phyloP scores from a whole-genome alignment of 176 grass and related monocot species.

The Dactylis glomerata region DNA sequence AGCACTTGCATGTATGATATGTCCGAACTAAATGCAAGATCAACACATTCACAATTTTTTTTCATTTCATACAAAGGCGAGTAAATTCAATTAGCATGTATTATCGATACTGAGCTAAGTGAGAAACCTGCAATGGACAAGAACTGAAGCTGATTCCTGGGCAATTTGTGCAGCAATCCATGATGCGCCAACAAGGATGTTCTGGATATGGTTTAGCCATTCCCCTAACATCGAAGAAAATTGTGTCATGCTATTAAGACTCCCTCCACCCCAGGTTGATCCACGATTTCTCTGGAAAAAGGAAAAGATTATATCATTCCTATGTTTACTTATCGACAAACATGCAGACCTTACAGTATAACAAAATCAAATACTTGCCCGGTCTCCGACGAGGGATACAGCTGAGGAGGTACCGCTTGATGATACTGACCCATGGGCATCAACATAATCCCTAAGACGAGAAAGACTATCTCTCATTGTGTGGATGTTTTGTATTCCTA shows the following conservation, averaged over 20 bases:
- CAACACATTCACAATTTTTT: not conserved
- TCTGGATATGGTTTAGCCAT: slow-evolving; percentile 97
- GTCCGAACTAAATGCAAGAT: slow-evolving; percentile 5
- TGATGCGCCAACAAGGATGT: slow-evolving; percentile 84
- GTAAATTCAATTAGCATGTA: slow-evolving; percentile 6
- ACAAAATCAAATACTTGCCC: slow-evolving; percentile 27
- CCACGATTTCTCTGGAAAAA: slow-evolving; percentile 78
- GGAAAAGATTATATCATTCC: not conserved
- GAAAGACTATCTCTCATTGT: slow-evolving; percentile 96
- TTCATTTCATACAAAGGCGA: not conserved
- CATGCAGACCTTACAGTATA: slow-evolving; percentile 4
- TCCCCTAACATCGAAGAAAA: slow-evolving; percentile 87
- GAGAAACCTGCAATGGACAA: slow-evolving; percentile 92
- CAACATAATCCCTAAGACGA: slow-evolving; percentile 96
- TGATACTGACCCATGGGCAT: slow-evolving; percentile 77
- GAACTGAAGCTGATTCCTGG: slow-evolving; percentile 85
- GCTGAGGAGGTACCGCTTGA: slow-evolving; percentile 85
- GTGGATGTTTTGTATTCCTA: slow-evolving; percentile 98
- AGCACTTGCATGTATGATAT: not conserved
- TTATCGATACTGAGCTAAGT: slow-evolving; percentile 18
- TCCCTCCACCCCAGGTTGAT: slow-evolving; percentile 94
- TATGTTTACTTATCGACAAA: not conserved
- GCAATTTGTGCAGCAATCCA: slow-evolving; percentile 95
- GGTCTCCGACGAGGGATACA: slow-evolving; percentile 45
- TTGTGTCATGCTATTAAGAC: slow-evolving; percentile 92